These are phyloP conservation scores for Xylariaceae sp. DNA, from an alignment of 2,329 filamentous ascomycete genomes.

Conservation along the genomic window DNA sequence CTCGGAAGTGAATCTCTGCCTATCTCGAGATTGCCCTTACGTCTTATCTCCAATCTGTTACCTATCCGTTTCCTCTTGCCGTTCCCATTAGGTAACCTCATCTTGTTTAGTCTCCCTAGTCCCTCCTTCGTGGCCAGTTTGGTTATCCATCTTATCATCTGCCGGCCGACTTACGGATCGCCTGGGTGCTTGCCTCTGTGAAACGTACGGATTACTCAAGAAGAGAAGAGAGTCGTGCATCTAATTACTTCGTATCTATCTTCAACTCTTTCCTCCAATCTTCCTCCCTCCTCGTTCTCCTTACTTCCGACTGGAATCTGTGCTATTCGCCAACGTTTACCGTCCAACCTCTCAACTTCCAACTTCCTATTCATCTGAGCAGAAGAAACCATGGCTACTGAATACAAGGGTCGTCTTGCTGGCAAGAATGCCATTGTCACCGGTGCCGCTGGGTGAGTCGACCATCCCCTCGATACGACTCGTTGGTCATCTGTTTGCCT, in stretches of 20 bases:
- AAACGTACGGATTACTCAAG: too few species aligned
- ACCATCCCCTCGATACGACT: not conserved
- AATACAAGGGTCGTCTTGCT: conserved; percentile 44
- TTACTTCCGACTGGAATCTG: not conserved
- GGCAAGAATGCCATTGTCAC: conserved; percentile 70
- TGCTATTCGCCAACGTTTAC: not conserved
- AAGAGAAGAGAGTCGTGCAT: too few species aligned
- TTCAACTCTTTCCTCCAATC: not conserved
- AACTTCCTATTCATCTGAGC: not conserved
- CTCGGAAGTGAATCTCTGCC: not conserved
- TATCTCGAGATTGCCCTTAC: not conserved
- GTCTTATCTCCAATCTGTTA: not conserved
- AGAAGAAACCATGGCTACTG: conserved; percentile 27
- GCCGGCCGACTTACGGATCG: too few species aligned
- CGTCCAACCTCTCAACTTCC: not conserved
- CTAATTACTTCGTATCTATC: not conserved
- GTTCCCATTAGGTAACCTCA: not conserved
- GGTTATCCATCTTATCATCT: not conserved
- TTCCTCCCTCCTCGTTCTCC: not conserved
- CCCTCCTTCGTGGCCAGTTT: not conserved
- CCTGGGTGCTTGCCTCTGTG: too few species aligned
- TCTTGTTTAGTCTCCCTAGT: not conserved
- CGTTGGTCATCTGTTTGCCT: not conserved
- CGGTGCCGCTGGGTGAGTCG: conserved; percentile 70
- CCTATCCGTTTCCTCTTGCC: not conserved